These are phyloP conservation scores for Eleusine coracana DNA, from an alignment of 176 grass and related monocot species.

Conservation along the genomic window DNA sequence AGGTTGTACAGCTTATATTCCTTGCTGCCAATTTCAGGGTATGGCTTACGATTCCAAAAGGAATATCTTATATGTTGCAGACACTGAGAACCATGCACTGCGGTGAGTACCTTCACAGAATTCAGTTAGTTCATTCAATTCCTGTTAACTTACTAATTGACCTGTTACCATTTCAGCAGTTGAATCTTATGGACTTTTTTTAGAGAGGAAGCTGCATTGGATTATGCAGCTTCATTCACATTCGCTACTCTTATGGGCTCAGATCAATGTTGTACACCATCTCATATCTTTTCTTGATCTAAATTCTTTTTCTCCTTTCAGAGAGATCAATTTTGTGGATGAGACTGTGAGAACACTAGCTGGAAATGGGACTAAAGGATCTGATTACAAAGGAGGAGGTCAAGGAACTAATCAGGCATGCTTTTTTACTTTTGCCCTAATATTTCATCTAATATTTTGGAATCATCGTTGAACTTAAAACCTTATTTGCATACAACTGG, in stretches of 20 bases:
- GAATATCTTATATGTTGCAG: constrained; percentile 93
- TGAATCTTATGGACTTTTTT: neutral
- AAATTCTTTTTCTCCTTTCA: constrained; percentile 40
- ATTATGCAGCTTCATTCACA: constrained; percentile 1
- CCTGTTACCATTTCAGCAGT: neutral
- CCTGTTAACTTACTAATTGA: constrained; percentile 11
- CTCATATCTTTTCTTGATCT: constrained; percentile 9
- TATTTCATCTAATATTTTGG: constrained; percentile 10
- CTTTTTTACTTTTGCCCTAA: constrained; percentile 16
- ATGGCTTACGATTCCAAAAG: constrained; percentile 89
- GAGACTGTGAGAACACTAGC: constrained; percentile 92
- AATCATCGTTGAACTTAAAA: constrained; percentile 2
- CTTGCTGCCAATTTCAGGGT: constrained; percentile 68
- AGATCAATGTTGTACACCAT: constrained; percentile 21
- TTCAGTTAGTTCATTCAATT: constrained; percentile 25
- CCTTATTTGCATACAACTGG: constrained; percentile 22
- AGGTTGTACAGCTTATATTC: neutral
- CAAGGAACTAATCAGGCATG: constrained; percentile 81
- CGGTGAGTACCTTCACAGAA: constrained; percentile 55
- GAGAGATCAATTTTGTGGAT: constrained; percentile 90
- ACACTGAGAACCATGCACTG: constrained; percentile 96
- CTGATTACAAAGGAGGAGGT: constrained; percentile 80
- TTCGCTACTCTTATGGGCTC: neutral
- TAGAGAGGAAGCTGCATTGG: neutral
- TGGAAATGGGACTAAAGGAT: constrained; percentile 95